Evolutionary conservation across 495 filamentous ascomycete species (phyloP).

Genomic region (Hypoxylon crocopeplum): DNA sequence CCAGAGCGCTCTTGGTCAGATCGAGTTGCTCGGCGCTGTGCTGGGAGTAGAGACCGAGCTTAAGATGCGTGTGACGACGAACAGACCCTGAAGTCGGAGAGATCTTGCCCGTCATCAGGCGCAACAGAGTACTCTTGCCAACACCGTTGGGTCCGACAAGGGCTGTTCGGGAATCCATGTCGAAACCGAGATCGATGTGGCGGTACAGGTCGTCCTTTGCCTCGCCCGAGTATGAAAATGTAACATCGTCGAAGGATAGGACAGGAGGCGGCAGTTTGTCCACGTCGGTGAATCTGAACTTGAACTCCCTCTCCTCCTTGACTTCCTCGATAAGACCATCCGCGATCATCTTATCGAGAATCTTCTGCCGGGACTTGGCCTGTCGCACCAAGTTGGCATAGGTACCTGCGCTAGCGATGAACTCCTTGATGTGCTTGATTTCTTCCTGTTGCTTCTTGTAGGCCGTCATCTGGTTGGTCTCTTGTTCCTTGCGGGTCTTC

Average conservation of each 20-base stretch:
- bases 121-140: slow-evolving; percentile 97
- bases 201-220: slow-evolving; percentile 91
- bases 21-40: slow-evolving; percentile 99
- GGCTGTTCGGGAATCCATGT: slow-evolving; percentile 98
- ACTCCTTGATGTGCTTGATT: slow-evolving; percentile 99
- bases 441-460: slow-evolving; percentile 99
- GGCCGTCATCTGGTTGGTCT: slow-evolving; percentile 97
- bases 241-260: slow-evolving; percentile 94
- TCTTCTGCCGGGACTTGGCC: slow-evolving; percentile 99
- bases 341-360: slow-evolving; percentile 99
- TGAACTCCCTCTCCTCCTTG: slow-evolving; percentile 85
- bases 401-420: slow-evolving; percentile 99
- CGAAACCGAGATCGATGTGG: slow-evolving; percentile 95
- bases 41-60: slow-evolving; percentile 96
- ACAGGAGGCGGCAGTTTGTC: slow-evolving; percentile 98
- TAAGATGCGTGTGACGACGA: slow-evolving; percentile 93
- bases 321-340: slow-evolving; percentile 97
- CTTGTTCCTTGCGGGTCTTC: slow-evolving; percentile 94
- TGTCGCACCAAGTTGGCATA: slow-evolving; percentile 99
- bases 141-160: slow-evolving; percentile 99
- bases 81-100: slow-evolving; percentile 83
- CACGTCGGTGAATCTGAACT: slow-evolving; percentile 97
- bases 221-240: slow-evolving; percentile 95
- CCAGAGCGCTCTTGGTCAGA: slow-evolving; percentile 94
- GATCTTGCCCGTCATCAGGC: slow-evolving; percentile 96